Percentiles rank a stretch among this genome's conserved stretches.
phyloP scores from a whole-genome alignment of 345 rosid genomes.

The Gynandropsis gynandra region DNA sequence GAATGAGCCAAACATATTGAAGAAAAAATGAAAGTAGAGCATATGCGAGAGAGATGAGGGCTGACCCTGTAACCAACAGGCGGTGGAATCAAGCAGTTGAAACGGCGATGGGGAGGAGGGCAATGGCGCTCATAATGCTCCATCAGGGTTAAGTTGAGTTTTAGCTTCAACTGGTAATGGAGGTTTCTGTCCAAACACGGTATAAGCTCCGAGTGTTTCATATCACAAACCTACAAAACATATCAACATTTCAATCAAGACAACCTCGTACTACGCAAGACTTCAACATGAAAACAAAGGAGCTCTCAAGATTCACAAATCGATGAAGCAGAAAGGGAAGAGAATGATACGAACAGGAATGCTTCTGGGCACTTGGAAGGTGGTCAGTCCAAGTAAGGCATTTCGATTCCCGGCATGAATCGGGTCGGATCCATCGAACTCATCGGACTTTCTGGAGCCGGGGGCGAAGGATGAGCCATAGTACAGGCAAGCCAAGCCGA shows the following conservation, averaged over 20 bases:
- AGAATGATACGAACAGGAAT: constrained; percentile 48
- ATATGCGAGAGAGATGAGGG: constrained; percentile 3
- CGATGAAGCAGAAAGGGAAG: background rate
- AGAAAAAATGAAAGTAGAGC: background rate
- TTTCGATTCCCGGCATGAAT: constrained; percentile 28
- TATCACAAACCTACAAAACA: constrained; percentile 59
- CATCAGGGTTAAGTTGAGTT: constrained; percentile 72
- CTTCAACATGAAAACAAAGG: background rate
- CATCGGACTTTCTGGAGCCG: constrained; percentile 49
- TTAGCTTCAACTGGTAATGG: constrained; percentile 69
- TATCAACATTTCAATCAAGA: background rate
- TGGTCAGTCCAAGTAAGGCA: constrained; percentile 30
- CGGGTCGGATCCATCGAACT: constrained; percentile 34
- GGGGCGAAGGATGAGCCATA: constrained; percentile 75
- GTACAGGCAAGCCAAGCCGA: constrained; percentile 68
- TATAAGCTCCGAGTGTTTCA: constrained; percentile 69
- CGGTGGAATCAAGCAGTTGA: constrained; percentile 85
- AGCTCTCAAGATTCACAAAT: constrained; percentile 4
- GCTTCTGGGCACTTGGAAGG: constrained; percentile 40
- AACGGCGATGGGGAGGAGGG: constrained; percentile 78
- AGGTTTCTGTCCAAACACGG: constrained; percentile 90
- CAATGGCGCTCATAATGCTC: constrained; percentile 96
- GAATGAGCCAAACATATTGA: constrained; percentile 21
- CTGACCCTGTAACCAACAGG: constrained; percentile 82
- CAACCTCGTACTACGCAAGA: background rate